A percentile compares a stretch with the other conserved stretches of the same genome.
These are phyloP conservation scores for Russula abietina DNA, from an alignment of 768 basidiomycete species.

Conservation along the genomic window DNA sequence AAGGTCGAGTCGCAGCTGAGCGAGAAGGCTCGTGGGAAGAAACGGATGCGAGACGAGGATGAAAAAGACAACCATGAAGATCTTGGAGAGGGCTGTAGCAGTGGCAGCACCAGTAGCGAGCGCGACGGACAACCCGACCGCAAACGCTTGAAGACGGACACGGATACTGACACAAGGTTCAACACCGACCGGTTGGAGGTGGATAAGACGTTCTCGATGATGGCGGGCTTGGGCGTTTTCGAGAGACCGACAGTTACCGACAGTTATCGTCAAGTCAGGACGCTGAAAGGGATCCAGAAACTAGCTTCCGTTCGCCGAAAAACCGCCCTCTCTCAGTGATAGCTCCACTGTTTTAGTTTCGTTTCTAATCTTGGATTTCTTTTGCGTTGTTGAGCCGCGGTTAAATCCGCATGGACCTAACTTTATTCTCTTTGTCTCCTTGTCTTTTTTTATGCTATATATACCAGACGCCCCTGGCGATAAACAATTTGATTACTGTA, in stretches of 20 bases:
- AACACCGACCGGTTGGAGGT: background rate
- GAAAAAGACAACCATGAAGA: too few relatives aligned
- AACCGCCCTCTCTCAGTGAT: too few relatives aligned
- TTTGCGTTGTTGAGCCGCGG: background rate
- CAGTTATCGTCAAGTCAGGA: background rate
- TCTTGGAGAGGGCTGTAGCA: background rate
- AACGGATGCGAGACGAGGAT: conserved; percentile 6
- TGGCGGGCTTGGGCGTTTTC: background rate
- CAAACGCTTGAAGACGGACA: conserved; percentile 3
- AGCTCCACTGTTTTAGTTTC: background rate
- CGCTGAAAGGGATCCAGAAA: conserved; percentile 1
- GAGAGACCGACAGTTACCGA: background rate
- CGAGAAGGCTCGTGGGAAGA: conserved; percentile 13
- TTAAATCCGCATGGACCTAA: conserved; percentile 5
- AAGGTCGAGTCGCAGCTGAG: background rate
- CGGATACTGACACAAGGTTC: background rate
- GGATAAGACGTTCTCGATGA: background rate
- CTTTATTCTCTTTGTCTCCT: background rate
- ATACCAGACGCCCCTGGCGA: background rate
- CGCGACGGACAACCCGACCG: background rate
- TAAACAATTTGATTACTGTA: background rate
- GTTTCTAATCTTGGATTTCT: background rate
- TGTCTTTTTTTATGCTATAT: background rate
- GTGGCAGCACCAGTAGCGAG: background rate
- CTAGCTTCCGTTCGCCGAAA: too few relatives aligned